Base-by-base conservation (phyloP, 78 protist genomes). In the Dictyostelium discoideum region DNA sequence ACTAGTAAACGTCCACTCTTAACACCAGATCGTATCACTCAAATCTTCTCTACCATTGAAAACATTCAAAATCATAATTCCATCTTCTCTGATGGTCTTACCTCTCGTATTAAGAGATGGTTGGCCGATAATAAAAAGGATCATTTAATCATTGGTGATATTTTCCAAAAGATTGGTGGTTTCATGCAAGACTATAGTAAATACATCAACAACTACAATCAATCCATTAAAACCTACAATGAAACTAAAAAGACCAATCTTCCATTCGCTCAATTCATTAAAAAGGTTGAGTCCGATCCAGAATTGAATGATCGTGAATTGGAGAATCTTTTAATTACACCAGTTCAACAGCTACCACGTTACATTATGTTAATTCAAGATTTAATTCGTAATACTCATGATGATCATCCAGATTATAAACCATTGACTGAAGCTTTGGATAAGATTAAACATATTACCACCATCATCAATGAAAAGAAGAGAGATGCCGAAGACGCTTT, bases 401-500 rank as follows among this genome's bases (percentile, higher is more conserved):
- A 93, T 2, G 92, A 85, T 26, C 96, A 93, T 80, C 96, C 96
- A 54, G 96, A 93, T 67, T 79, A 65, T 73, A 85, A 85, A 63
- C 50, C 86, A 57, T 32, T 93, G 26, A 72, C 37, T 18, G 92
- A 77, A 24, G 87, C 93, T 0, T 42, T 93, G 50, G 89, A 85
- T 46, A 82, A 86, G 42, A 85, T 93, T 26, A 87, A 79, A 69
- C 81, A 40, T 39, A 46, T 79, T 6, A 90, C 95, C 20, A 54
- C 84, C 2, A 48, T 81, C 37, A 85, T 90, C 63, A 90, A 90
- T 37, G 95, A 90, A 63, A 60, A 85, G 44, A 90, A 90, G 44
- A 57, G 95, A 54, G 95, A 90, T 42, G 95, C 95, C n/a, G 95
- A 90, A 54, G 95, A 90, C 73, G 95, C 95, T 9, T 81, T 90